Percentiles rank a stretch among this genome's conserved stretches.
phyloP scores from a whole-genome alignment of 805 yeast genomes.

The Candida arabinofermentans region DNA sequence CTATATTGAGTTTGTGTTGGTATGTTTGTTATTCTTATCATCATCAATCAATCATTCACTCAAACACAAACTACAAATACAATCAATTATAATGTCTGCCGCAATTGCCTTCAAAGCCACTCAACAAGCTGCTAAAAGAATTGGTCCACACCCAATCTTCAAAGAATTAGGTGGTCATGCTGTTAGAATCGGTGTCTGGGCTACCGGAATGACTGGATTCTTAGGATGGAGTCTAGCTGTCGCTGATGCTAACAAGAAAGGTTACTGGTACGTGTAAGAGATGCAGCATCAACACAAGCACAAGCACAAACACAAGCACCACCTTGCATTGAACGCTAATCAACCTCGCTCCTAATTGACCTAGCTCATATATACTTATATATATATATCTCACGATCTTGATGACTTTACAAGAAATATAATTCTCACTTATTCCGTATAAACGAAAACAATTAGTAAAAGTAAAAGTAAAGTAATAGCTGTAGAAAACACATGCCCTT shows the following conservation, averaged over 20 bases:
- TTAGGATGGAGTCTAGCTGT: slow-evolving; percentile 28
- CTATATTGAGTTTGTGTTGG: not conserved
- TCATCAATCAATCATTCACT: not conserved
- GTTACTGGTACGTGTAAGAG: slow-evolving; percentile 24
- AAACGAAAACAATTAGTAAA: no score
- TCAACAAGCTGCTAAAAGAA: slow-evolving; percentile 19
- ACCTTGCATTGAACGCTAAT: not conserved
- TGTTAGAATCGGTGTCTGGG: slow-evolving; percentile 29
- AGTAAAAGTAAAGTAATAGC: no score
- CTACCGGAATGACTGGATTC: slow-evolving; percentile 20
- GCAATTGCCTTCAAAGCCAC: slow-evolving; percentile 15
- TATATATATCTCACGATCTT: no score
- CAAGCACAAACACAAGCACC: no score
- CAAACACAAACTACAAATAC: no score
- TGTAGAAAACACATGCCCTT: no score
- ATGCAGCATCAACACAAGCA: no score
- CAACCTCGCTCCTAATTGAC: not conserved
- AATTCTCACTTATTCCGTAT: no score
- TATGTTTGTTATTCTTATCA: not conserved
- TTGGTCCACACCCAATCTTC: slow-evolving; percentile 32
- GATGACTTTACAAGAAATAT: no score
- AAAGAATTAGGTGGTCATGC: slow-evolving; percentile 23
- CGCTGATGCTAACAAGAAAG: slow-evolving; percentile 20
- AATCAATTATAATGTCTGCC: slow-evolving; percentile 11
- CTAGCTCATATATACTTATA: no score